Evolutionary conservation across 345 rosid genomes (phyloP).

Genomic region (Erucastrum elatum): DNA sequence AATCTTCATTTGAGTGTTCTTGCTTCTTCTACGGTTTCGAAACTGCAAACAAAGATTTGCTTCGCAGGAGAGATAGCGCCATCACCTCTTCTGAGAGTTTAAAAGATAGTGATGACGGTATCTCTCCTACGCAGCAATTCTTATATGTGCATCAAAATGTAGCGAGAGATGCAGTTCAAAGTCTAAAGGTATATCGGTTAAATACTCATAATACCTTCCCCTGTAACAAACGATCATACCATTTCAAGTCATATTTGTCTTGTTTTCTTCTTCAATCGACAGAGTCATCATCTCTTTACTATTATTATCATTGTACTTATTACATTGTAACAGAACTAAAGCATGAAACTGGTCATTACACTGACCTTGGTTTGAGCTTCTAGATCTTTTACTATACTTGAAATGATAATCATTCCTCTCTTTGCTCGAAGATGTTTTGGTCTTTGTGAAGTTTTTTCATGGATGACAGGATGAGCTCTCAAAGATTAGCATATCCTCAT

Average conservation of each 20-base stretch:
- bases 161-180: not conserved
- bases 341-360: not conserved
- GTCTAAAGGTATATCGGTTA: not conserved
- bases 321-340: not conserved
- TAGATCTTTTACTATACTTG: not conserved
- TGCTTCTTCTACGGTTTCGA: constrained; percentile 17
- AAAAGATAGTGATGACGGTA: constrained; percentile 40
- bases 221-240: not conserved
- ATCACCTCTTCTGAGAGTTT: constrained; percentile 25
- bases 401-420: not conserved
- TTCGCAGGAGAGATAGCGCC: constrained; percentile 61
- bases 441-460: not conserved
- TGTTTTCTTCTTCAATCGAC: not conserved
- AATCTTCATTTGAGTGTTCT: not conserved
- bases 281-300: not conserved
- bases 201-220: not conserved
- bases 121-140: constrained; percentile 47
- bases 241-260: not conserved
- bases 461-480: not conserved
- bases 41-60: constrained; percentile 38
- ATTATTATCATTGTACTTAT: not conserved
- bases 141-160: constrained; percentile 29
- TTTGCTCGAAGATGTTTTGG: constrained; percentile 7
- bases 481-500: not conserved
- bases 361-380: constrained; percentile 1